Evolutionary conservation across 1,284 basidiomycete species (phyloP), one percentile per base, ranked within the genome.

Genomic region (Violaceomyces palustris): DNA sequence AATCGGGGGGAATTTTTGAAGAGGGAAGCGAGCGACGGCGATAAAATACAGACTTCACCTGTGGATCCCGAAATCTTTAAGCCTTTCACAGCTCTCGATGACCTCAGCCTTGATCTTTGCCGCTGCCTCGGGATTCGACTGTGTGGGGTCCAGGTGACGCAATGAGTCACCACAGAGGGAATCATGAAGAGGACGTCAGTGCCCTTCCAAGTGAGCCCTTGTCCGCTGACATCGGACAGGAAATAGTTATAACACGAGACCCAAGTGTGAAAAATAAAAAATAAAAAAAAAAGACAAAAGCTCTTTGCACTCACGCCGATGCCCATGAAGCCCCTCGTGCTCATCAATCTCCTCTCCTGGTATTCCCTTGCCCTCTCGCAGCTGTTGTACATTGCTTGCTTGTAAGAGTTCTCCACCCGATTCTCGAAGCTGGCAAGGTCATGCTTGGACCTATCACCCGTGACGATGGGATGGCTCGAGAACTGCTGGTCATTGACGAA

Each of bases 401-500:
- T 53, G 53, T 56, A 58, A 17, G 43, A 39, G 32, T 62, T 58
- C 44, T 69, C 66, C 3, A 69, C 66, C 4, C 58, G 48, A 14
- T 29, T 37, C 42, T 69, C 66, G 39, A 67, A 67, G 12, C 51
- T 42, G 6, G 35, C 27, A 7, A 67, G 28, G 22, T 55, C 42
- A 24, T 35, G 39, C 23, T 45, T 35, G 34, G 57, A 56, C 28
- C 36, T 21, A 10, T 56, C 56, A 4, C 56, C 55, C 14, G 52
- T 51, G 34, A 71, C 62, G 21, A 80, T 75, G 1, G 87, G 84
- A 73, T 93, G 89, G 10, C 77, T 77, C 37, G 82, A 75, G 74
- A 91, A 91, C 69, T 93, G 86, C 8, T 77, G 76, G 5, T 80
- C 78, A 72, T 93, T 87, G 67, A 98, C 89, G 64, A 83, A 90